Evolutionary conservation across 2,329 filamentous ascomycete genomes (phyloP).

Genomic region (Aspergillus sp.): DNA sequence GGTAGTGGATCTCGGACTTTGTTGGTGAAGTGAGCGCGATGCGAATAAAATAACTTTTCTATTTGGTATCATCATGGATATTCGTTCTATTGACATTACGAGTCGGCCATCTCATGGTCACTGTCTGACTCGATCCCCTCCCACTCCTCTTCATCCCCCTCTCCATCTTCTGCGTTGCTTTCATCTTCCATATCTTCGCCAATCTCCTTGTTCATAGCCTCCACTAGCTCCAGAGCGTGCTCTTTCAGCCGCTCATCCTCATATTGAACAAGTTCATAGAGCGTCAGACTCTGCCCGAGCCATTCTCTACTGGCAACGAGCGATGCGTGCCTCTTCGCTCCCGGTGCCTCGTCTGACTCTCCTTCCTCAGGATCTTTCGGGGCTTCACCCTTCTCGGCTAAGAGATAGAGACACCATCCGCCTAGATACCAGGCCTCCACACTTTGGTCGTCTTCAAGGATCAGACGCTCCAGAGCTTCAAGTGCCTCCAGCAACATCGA

Average conservation of each 20-base stretch:
- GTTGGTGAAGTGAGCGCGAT: not conserved
- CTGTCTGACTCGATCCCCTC: slow-evolving; percentile 54
- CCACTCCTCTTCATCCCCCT: slow-evolving; percentile 52
- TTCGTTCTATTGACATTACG: slow-evolving; percentile 32
- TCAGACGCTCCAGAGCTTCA: slow-evolving; percentile 77
- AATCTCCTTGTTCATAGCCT: slow-evolving; percentile 62
- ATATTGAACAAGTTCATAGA: slow-evolving; percentile 79
- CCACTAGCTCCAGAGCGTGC: slow-evolving; percentile 45
- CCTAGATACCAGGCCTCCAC: slow-evolving; percentile 97
- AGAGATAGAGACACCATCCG: slow-evolving; percentile 84
- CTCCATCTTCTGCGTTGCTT: slow-evolving; percentile 47
- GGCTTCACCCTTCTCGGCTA: slow-evolving; percentile 48
- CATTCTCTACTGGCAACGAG: slow-evolving; percentile 78
- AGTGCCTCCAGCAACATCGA: slow-evolving; percentile 82
- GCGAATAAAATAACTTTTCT: slow-evolving; percentile 14
- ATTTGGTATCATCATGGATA: slow-evolving; percentile 33
- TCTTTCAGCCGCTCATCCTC: slow-evolving; percentile 52
- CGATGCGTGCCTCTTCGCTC: slow-evolving; percentile 58
- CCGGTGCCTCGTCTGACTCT: slow-evolving; percentile 35
- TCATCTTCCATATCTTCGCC: slow-evolving; percentile 57
- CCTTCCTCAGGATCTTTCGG: slow-evolving; percentile 33
- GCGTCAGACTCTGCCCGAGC: slow-evolving; percentile 75
- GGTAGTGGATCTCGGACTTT: not conserved
- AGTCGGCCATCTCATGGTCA: slow-evolving; percentile 56
- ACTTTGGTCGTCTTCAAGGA: slow-evolving; percentile 87